Evolutionary conservation across 106 monocot genomes (phyloP), one percentile per base, ranked within the genome.

Genomic region (Dendrobium chrysotoxum): DNA sequence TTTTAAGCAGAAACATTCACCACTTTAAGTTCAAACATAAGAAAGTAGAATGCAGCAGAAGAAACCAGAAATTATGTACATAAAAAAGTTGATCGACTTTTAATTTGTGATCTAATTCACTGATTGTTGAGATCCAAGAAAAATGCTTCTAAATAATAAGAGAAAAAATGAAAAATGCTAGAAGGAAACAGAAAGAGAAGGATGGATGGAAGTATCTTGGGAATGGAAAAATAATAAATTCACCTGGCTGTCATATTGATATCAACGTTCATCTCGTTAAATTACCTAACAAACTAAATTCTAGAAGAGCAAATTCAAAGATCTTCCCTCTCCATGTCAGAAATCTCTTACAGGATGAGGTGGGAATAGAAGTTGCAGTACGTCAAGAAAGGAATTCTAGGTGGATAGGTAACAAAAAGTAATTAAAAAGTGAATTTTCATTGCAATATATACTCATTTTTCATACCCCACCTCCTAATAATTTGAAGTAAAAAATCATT

Each of bases 1-100:
- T 67, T 70, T 82, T 47, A 50, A 82, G 73, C 21, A 70, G 7
- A 75, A 46, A 18, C 31, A 85, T 81, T 45, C 17, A 77, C 30
- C 5, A 38, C 18, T 74, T 74, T 18, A 74, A 40, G 21, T 21
- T 40, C 21, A 74, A 74, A n/a, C 2, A 74, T 20, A 41, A 74
- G 39, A 74, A 20, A 40, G 41, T 40, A 40, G 41, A 74, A 21
- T 40, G 8, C 25, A 18, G 17, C 18, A 72, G 72, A 40, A 38
- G 17, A 72, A 66, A 28, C 66, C 6, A 7, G 28, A 26, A 66
- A 66, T 28, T 28, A 66, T 23, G 57, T 18, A 57, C 17, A 20
- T 35, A 21, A 2, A 57, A 57, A 57, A 57, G 21, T 57, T 57
- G 26, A 66, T 66, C 7, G 66, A 26, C 23, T 16, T 10, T 66